phyloP scores from a whole-genome alignment of 2,329 filamentous ascomycete species.

The Bipolaris bicolor region DNA sequence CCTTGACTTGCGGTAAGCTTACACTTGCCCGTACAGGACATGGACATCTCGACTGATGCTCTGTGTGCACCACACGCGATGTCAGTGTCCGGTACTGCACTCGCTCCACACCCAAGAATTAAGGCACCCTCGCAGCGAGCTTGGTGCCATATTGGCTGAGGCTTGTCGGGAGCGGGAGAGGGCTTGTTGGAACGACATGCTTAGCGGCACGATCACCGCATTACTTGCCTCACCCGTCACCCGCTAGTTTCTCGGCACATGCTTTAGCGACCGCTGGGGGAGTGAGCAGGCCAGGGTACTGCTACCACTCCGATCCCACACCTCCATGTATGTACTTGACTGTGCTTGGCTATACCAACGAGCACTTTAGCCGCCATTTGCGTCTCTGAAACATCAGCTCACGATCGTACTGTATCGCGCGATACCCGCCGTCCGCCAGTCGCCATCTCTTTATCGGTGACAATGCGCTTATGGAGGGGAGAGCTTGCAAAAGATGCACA shows the following conservation, averaged over 20 bases:
- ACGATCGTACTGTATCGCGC: neutral
- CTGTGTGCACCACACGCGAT: neutral
- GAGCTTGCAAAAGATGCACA: neutral
- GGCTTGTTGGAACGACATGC: neutral
- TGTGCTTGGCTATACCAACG: neutral
- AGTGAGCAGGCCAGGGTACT: neutral
- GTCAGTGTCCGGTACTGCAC: too few relatives aligned
- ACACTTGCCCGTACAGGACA: neutral
- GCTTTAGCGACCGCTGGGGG: slow-evolving; percentile 6
- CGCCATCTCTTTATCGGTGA: neutral
- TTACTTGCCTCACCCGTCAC: slow-evolving; percentile 6
- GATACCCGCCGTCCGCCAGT: neutral
- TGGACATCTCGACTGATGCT: neutral
- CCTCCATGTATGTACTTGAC: neutral
- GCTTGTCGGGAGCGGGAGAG: slow-evolving; percentile 5
- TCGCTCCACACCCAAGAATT: too few relatives aligned
- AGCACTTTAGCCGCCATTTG: slow-evolving; percentile 4
- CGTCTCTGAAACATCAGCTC: neutral
- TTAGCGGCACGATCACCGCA: slow-evolving; percentile 7
- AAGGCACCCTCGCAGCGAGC: neutral
- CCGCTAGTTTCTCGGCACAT: slow-evolving; percentile 7
- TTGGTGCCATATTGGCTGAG: slow-evolving; percentile 7
- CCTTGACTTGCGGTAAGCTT: slow-evolving; percentile 7
- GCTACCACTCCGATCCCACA: slow-evolving; percentile 2
- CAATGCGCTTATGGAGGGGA: neutral